A percentile compares a stretch with the other conserved stretches of the same genome.
phyloP scores from a whole-genome alignment of 176 grass and related monocot species.

The Avena insularis region DNA sequence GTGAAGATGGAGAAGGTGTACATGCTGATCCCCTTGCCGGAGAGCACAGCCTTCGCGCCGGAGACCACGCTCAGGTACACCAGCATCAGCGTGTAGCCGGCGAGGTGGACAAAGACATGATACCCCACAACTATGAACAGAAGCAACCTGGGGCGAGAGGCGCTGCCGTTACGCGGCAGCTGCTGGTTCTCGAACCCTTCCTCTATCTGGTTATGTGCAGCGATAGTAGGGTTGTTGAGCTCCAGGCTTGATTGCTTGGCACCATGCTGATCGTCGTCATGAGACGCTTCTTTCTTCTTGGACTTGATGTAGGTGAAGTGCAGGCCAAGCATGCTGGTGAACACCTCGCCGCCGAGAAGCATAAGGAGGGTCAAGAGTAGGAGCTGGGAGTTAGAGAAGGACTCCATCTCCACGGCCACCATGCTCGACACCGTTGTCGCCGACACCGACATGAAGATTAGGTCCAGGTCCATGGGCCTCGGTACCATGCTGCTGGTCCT shows the following conservation, averaged over 20 bases:
- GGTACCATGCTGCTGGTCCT: neutral
- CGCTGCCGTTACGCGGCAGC: neutral
- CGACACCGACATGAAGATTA: conserved; percentile 74
- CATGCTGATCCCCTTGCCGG: conserved; percentile 52
- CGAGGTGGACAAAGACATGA: conserved; percentile 45
- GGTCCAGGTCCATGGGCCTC: conserved; percentile 44
- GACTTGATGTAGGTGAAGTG: conserved; percentile 44
- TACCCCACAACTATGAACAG: conserved; percentile 59
- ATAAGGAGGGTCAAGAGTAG: conserved; percentile 63
- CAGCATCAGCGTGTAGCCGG: conserved; percentile 53
- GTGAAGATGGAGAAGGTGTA: conserved; percentile 73
- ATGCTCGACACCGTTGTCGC: conserved; percentile 71
- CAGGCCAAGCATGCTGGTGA: conserved; percentile 69
- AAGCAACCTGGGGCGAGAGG: conserved; percentile 36
- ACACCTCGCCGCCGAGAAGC: conserved; percentile 74
- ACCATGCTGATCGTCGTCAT: neutral
- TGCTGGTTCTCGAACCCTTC: conserved; percentile 13
- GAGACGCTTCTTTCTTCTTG: neutral
- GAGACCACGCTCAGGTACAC: conserved; percentile 52
- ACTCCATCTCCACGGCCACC: conserved; percentile 66
- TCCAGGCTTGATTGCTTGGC: conserved; percentile 22
- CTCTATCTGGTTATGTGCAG: conserved; percentile 32
- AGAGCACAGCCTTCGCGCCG: conserved; percentile 44
- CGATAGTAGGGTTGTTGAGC: neutral
- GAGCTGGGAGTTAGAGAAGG: conserved; percentile 78